Evolutionary conservation across 2,329 filamentous ascomycete species (phyloP).

Genomic region (Sporothrix humicola): DNA sequence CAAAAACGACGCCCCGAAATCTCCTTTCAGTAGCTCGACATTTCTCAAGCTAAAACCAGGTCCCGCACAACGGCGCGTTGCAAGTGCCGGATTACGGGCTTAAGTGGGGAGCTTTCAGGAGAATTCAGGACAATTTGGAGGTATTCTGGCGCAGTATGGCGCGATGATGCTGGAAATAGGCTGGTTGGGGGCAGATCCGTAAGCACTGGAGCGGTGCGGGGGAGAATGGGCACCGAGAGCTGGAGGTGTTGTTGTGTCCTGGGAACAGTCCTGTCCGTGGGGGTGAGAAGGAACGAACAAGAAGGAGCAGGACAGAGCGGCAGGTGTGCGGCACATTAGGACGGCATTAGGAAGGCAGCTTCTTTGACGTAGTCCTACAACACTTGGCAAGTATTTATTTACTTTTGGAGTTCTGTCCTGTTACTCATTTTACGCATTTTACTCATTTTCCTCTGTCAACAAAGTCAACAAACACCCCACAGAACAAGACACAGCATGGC

Average conservation of each 20-base stretch:
- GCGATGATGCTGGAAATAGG: not conserved
- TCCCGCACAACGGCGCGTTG: slow-evolving; percentile 1
- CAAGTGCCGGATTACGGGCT: slow-evolving; percentile 22
- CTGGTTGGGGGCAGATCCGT: not conserved
- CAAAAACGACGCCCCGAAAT: not conserved
- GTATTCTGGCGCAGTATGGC: not conserved
- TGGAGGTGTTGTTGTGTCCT: not conserved
- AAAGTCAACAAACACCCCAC: not conserved
- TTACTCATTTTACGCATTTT: not conserved
- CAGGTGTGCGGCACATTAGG: not conserved
- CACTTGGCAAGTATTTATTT: not conserved
- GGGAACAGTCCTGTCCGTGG: not conserved
- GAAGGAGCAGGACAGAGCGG: not conserved
- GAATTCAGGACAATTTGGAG: not conserved
- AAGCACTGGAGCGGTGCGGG: not conserved
- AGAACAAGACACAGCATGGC: slow-evolving; percentile 3
- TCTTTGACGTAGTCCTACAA: not conserved
- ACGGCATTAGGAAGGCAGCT: not conserved
- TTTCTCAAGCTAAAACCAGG: not conserved
- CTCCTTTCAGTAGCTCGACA: not conserved
- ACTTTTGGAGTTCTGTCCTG: not conserved
- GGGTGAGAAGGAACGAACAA: not conserved
- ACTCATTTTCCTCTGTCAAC: not conserved
- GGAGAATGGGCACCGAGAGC: not conserved
- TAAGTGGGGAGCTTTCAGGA: not conserved